A percentile compares a stretch with the other conserved stretches of the same genome.
These are phyloP conservation scores for Globisporangium echinulatum DNA, from an alignment of 352 stramenopile species.

Conservation along the genomic window DNA sequence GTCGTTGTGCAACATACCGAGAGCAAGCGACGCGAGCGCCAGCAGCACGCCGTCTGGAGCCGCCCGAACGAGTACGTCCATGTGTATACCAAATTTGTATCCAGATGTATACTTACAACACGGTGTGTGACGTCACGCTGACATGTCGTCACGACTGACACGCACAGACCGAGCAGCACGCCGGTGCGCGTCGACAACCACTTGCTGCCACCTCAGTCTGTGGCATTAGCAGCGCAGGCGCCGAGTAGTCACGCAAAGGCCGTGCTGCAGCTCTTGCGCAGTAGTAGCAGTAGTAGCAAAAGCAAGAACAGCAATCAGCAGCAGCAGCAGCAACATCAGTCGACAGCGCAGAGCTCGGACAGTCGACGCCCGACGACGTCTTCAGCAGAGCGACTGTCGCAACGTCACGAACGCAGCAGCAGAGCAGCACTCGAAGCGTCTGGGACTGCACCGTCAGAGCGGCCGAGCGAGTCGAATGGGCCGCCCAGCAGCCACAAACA, in stretches of 20 bases:
- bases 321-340: not conserved
- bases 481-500: not conserved
- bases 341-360: not conserved
- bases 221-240: not conserved
- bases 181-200: slow-evolving; percentile 33
- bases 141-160: not conserved
- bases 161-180: slow-evolving; percentile 9
- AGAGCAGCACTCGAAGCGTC: not conserved
- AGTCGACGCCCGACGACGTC: no score
- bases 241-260: slow-evolving; percentile 21
- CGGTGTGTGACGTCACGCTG: no score
- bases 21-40: slow-evolving; percentile 25
- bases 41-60: slow-evolving; percentile 52
- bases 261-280: slow-evolving; percentile 26
- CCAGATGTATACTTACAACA: no score
- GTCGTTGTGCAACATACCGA: slow-evolving; percentile 47
- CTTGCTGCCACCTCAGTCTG: slow-evolving; percentile 17
- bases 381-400: not conserved
- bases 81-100: no score
- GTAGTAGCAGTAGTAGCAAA: not conserved
- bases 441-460: not conserved
- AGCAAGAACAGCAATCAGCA: not conserved
- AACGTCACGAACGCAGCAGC: not conserved
- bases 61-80: slow-evolving; percentile 23
- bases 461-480: no score